Evolutionary conservation across 1,284 basidiomycete species (phyloP).

Genomic region (Pisolithus thermaeus): DNA sequence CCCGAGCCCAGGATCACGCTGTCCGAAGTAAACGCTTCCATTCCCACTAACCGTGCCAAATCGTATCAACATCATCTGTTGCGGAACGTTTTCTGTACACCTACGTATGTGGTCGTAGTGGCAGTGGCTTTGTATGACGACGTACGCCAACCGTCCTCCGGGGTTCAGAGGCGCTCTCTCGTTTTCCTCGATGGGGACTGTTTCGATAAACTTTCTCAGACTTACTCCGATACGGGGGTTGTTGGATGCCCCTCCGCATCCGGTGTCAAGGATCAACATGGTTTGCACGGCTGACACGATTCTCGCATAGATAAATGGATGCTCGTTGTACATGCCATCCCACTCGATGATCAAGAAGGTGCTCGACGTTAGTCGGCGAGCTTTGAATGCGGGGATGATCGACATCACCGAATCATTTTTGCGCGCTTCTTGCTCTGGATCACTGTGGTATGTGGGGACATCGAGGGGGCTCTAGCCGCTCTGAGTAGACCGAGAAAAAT

Average conservation of each 20-base stretch:
- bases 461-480: constrained; percentile 34
- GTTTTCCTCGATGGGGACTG: constrained; percentile 32
- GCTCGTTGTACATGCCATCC: constrained; percentile 26
- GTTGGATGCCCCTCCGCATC: constrained; percentile 43
- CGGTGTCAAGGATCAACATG: constrained; percentile 48
- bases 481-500: not conserved
- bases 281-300: constrained; percentile 26
- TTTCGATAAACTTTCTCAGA: constrained; percentile 46
- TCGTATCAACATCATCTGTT: no score
- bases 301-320: constrained; percentile 19
- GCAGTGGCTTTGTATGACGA: no score
- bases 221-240: constrained; percentile 30
- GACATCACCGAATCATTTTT: no score
- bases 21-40: constrained; percentile 9
- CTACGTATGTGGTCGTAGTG: no score
- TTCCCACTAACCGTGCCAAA: no score
- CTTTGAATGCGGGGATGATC: no score
- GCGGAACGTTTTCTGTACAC: no score
- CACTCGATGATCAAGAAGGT: constrained; percentile 24
- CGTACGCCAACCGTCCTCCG: constrained; percentile 26
- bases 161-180: constrained; percentile 35
- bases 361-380: constrained; percentile 34
- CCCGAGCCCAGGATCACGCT: constrained; percentile 43
- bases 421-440: no score
- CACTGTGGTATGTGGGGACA: no score